Percentiles rank a stretch among this genome's conserved stretches.
Conservation (phyloP, 2,329 filamentous ascomycete species). For the Cryphonectria carpinicola region DNA sequence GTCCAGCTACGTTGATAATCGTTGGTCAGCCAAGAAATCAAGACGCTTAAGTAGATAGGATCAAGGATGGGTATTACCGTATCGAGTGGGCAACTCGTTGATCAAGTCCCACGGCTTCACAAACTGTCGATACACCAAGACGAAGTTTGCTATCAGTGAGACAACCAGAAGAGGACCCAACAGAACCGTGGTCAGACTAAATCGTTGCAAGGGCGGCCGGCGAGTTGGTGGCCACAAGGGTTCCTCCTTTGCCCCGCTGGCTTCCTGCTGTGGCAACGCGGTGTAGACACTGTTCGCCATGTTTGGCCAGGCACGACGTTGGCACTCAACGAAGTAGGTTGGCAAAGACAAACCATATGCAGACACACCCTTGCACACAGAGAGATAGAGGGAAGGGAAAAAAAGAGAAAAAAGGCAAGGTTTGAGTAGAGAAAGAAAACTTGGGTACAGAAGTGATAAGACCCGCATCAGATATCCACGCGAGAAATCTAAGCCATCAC, state of each 20-base stretch:
- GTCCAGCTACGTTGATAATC: constrained; percentile 14
- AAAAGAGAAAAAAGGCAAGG: not conserved
- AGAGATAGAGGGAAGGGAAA: not conserved
- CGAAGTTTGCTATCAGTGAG: constrained; percentile 25
- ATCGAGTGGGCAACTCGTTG: constrained; percentile 26
- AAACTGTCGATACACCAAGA: constrained; percentile 23
- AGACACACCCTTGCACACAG: not conserved
- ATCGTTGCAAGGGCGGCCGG: not conserved
- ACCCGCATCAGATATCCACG: not conserved
- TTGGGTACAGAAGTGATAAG: not conserved
- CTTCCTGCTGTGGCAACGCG: not conserved
- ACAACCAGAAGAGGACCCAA: constrained; percentile 17
- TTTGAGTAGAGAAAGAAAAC: not conserved
- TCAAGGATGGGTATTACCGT: constrained; percentile 24
- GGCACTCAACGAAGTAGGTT: not conserved
- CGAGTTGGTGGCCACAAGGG: not conserved
- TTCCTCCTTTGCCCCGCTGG: not conserved
- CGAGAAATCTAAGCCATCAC: not conserved
- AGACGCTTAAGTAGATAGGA: not conserved
- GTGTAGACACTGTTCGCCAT: constrained; percentile 8
- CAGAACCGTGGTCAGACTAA: not conserved
- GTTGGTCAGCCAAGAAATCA: not conserved
- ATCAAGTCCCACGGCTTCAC: constrained; percentile 25
- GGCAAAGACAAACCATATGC: not conserved
- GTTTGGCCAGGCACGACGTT: not conserved